Evolutionary conservation across 371 early-diverging fungal species (phyloP), one percentile per base, ranked within the genome.

Genomic region (Syncephalastrum racemosum): DNA sequence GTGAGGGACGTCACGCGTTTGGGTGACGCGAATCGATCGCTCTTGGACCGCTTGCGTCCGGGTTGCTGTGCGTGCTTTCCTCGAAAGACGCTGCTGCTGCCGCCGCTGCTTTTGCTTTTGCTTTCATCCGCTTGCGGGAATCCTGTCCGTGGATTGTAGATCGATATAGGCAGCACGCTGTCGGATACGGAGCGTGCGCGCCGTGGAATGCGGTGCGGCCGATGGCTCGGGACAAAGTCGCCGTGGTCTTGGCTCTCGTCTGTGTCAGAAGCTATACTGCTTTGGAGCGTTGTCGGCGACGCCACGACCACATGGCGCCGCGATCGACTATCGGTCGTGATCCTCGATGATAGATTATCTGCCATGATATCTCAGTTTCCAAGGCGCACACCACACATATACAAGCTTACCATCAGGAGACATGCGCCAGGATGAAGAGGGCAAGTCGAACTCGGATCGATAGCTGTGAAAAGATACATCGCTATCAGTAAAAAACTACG

Each of bases 131-230:
- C 6, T 45, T 42, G 16, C 14, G 4, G 1, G 19, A 13, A 31
- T 19, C 15, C 18, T 24, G 40, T 12, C 6, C 36, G 27, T 16
- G 49, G 46, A 16, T 24, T 19, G 40, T 43, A 23, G 18, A 24
- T 14, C 14, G 25, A 20, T 18, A 45, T 14, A 7, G 56, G 50
- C 8, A 64, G 49, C 20, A 59, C 24, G 39, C 59, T 59, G 27
- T 64, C 59, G 13, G 59, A 64, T 18, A 66, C 61, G 27, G 74
- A 62, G 0, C 73, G 62, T 16, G 58, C 19, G 43, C 60, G 69
- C 3, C 66, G 58, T 10, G 62, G 47, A 4, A 47, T 16, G 4
- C 62, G 58, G 46, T 53, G 51, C 2, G 53, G 52, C 14, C 47
- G 46, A 36, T 46, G 3, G 6, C 24, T 43, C n/a, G 67, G 63